Conservation (phyloP, 2,329 filamentous ascomycete species). For the Plectosphaerella cucumerina region DNA sequence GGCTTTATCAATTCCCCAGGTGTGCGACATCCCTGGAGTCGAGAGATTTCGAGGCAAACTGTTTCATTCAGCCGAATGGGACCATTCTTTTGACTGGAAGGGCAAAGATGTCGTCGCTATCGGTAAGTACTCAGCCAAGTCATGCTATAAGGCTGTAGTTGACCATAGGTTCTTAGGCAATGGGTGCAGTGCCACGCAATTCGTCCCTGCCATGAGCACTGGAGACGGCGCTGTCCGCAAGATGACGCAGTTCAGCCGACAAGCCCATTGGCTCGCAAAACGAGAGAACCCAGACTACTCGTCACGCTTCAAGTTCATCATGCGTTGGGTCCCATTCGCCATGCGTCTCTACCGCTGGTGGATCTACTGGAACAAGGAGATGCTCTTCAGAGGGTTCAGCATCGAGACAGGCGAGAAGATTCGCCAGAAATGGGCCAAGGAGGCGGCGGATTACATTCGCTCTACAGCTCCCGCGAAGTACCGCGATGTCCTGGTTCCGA, state of each 20-base stretch:
- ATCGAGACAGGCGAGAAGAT: no score
- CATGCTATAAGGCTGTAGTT: conserved; percentile 12
- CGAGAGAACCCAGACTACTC: conserved; percentile 33
- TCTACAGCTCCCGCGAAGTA: conserved; percentile 36
- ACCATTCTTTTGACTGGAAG: conserved; percentile 17
- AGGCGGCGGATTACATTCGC: conserved; percentile 37
- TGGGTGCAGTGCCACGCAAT: conserved; percentile 28
- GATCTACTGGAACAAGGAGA: conserved; percentile 29
- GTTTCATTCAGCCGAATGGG: conserved; percentile 29
- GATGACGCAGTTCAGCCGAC: conserved; percentile 44
- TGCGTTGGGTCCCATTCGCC: conserved; percentile 32
- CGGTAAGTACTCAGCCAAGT: background rate
- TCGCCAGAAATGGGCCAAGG: conserved; percentile 24
- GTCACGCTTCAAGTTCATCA: conserved; percentile 31
- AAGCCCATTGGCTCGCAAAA: conserved; percentile 44
- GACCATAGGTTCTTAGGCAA: conserved; percentile 32
- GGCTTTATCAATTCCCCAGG: conserved; percentile 17
- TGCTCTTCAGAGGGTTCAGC: conserved; percentile 23
- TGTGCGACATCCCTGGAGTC: conserved; percentile 20
- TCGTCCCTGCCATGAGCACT: conserved; percentile 20
- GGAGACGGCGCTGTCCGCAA: conserved; percentile 35
- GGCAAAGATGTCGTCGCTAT: conserved; percentile 15
- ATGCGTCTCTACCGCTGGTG: background rate
- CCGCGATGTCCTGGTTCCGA: conserved; percentile 22
- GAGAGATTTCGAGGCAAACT: conserved; percentile 26